Evolutionary conservation across 2,329 filamentous ascomycete species (phyloP), one percentile per base, ranked within the genome.

Genomic region (Cercospora janseana): DNA sequence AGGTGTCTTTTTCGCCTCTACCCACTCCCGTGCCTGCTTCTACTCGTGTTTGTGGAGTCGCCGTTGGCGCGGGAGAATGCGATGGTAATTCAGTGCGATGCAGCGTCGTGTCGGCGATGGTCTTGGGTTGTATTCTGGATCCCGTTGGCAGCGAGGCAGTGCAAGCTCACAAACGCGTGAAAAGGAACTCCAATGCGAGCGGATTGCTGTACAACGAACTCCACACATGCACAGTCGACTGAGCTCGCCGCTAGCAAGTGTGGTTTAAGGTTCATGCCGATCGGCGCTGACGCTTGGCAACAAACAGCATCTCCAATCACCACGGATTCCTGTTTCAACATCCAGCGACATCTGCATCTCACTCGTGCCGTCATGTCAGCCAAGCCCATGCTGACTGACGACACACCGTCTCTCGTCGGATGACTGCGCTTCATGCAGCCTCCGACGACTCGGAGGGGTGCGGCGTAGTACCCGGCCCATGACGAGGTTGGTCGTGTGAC

Each of bases 401-500:
- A n/a, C n/a, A n/a, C n/a, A n/a, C n/a, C n/a, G n/a, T n/a, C n/a
- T n/a, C n/a, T n/a, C n/a, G n/a, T n/a, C 35, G 35, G 35, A 23
- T 24, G 12, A n/a, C 12, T 40, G 20, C 35, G 35, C 20, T 15
- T 24, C 43, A 31, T 35, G 43, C 29, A 13, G 9, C 29, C n/a
- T n/a, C 18, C 7, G 43, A 35, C 34, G 31, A 10, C 27, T 45
- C 28, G 13, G 3, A 15, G 42, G 21, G 28, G 12, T 21, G 28
- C 18, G 18, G 28, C 24, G n/a, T 34, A 38, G 20, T 23, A 40
- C 20, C 35, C 20, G 10, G 18, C 20, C 20, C 27, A 46, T 46
- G 43, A 46, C 43, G 43, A 18, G 15, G 20, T 26, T 46, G 43
- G 28, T 46, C 43, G 29, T 46, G 43, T 46, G 43, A 46, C 43